Base-by-base conservation (phyloP, 192 early-diverging fungal species). In the Spizellomyces sp. region DNA sequence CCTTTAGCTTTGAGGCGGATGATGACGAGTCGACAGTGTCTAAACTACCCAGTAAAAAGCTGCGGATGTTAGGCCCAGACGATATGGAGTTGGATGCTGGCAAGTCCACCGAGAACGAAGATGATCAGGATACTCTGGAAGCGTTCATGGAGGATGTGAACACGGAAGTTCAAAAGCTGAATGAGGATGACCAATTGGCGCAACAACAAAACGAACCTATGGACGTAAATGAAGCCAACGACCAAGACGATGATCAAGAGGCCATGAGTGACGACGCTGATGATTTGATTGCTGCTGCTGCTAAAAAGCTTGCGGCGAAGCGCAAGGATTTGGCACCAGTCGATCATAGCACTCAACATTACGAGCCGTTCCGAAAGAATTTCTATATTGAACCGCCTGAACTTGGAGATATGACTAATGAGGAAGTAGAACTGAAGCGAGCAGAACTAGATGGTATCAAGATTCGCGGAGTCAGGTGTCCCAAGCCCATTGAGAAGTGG, bases 361-460 rank as follows among this genome's bases (percentile, higher is more conserved):
- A 99, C 70, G 93, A 95, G 70, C 77, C 80, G 45, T 98, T 98
- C 77, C 83, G 89, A 50, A 95, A 95, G 69, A 86, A 96, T 75
- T 98, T 99, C 78, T 98, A 92, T 74, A 92, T 98, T 42, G 97
- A 98, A 61, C 96, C 97, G 10, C 90, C 92, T 14, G 97, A 98
- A 63, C 76, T 98, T 57, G 86, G 87, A 27, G 85, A 86, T 36
- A 68, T 98, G 81, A 94, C 93, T 4, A 68, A 77, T 0, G 95
- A 90, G 46, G 90, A 97, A 54, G 94, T 99, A 5, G 91, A 95
- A 22, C 80, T 85, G 58, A 83, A 93, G 75, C 88, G 96, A 9
- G 75, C 86, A 14, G 95, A 96, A 67, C 76, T 98, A 46, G 95
- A 94, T 44, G 96, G 92, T 0, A 95, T 98, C 70, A 97, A 96